A percentile compares a stretch with the other conserved stretches of the same genome.
Conservation (phyloP, 306 rosid genomes). For the Trifolium fragiferum region DNA sequence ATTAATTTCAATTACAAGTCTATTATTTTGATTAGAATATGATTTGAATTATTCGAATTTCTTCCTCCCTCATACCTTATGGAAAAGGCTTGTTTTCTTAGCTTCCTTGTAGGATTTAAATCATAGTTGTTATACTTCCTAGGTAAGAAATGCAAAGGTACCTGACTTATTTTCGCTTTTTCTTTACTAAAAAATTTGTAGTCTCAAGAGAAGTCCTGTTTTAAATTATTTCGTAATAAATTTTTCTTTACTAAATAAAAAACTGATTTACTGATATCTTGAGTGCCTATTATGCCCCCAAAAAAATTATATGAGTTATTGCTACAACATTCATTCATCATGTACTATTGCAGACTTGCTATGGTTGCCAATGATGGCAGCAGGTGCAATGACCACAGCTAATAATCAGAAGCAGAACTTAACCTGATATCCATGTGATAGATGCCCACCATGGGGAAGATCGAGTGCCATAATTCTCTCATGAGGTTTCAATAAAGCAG, state of each 20-base stretch:
- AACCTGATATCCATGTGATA: conserved; percentile 98
- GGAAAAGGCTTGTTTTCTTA: conserved; percentile 23
- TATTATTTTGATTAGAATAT: conserved; percentile 1
- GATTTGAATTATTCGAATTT: conserved; percentile 16
- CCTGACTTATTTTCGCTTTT: conserved; percentile 2
- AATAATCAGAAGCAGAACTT: conserved; percentile 37
- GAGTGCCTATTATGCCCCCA: neutral
- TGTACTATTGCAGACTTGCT: conserved; percentile 33
- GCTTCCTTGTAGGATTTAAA: conserved; percentile 14
- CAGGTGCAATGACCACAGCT: neutral
- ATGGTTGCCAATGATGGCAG: conserved; percentile 34
- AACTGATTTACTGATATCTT: neutral
- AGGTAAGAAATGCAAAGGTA: neutral
- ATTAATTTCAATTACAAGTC: conserved; percentile 18
- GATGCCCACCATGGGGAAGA: conserved; percentile 96
- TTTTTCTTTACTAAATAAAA: neutral
- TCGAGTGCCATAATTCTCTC: conserved; percentile 98
- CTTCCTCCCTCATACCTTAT: conserved; percentile 18
- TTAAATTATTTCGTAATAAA: neutral
- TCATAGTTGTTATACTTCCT: neutral
- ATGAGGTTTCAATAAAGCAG: conserved; percentile 91
- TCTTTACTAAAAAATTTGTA: neutral
- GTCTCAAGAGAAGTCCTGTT: conserved; percentile 10
- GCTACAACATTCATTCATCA: conserved; percentile 20
- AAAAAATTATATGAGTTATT: neutral